Evolutionary conservation across 2,329 filamentous ascomycete species (phyloP).

Genomic region (Phaeosphaeriaceae sp.): DNA sequence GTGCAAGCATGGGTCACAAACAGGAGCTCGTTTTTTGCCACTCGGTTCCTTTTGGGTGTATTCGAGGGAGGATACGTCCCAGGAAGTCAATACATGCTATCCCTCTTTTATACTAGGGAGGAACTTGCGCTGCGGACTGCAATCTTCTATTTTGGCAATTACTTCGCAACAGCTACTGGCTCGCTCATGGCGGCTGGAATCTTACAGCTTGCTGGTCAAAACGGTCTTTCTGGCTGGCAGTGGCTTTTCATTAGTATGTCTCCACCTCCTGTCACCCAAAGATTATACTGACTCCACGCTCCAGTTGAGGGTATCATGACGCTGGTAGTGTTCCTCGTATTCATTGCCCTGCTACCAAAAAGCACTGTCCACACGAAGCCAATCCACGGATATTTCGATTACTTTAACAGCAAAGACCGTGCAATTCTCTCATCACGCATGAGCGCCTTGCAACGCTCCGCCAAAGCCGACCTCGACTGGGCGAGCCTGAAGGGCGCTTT

Average conservation of each 20-base stretch:
- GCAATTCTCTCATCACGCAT: neutral
- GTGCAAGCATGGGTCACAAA: constrained; percentile 71
- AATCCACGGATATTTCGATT: neutral
- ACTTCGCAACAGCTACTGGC: constrained; percentile 43
- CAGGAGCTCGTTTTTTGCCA: constrained; percentile 48
- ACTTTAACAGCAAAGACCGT: neutral
- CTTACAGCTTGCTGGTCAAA: constrained; percentile 49
- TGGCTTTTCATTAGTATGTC: constrained; percentile 52
- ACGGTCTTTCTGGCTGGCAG: constrained; percentile 51
- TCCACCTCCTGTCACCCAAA: constrained; percentile 24
- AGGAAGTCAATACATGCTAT: constrained; percentile 68
- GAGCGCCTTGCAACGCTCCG: neutral
- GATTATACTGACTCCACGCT: neutral
- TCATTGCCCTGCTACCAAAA: neutral
- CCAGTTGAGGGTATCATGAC: neutral
- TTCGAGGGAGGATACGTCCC: constrained; percentile 62
- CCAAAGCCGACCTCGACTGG: neutral
- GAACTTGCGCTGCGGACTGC: constrained; percentile 51
- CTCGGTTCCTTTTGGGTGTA: constrained; percentile 49
- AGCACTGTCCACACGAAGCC: neutral
- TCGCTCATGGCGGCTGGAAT: constrained; percentile 49
- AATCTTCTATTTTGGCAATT: constrained; percentile 51
- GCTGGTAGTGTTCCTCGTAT: neutral
- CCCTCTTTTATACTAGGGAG: constrained; percentile 70
- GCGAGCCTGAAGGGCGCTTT: neutral